Conservation (phyloP, 208 protist genomes). For the Trypanosoma cruzi region DNA sequence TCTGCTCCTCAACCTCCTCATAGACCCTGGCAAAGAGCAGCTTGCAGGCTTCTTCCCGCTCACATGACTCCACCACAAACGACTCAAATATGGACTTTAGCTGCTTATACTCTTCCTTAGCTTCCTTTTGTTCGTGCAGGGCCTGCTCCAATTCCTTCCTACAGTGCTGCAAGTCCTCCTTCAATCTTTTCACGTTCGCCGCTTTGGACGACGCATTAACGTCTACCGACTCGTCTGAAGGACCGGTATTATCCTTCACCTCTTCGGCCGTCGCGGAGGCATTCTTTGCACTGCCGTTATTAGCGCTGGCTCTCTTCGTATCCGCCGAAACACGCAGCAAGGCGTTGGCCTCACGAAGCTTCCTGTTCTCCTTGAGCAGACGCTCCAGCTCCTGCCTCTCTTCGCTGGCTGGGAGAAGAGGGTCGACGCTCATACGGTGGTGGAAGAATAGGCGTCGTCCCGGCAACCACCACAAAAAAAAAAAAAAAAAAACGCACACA, state of each 20-base stretch:
- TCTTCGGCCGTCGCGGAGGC: not conserved
- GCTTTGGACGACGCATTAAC: not conserved
- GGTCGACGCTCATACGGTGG: slow-evolving; percentile 26
- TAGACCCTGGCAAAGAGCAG: slow-evolving; percentile 46
- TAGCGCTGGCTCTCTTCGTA: not conserved
- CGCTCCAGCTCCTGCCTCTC: slow-evolving; percentile 41
- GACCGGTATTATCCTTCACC: slow-evolving; percentile 1
- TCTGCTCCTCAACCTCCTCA: slow-evolving; percentile 52
- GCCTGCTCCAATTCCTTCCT: slow-evolving; percentile 30
- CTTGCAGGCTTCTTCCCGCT: slow-evolving; percentile 75
- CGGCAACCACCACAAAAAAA: not conserved
- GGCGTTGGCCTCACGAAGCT: slow-evolving; percentile 55
- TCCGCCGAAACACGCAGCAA: slow-evolving; percentile 41
- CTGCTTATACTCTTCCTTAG: slow-evolving; percentile 26
- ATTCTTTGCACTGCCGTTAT: slow-evolving; percentile 3
- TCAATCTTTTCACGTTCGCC: slow-evolving; percentile 15
- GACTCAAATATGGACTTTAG: slow-evolving; percentile 63
- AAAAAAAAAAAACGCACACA: slow-evolving; percentile 1
- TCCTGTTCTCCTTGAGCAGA: slow-evolving; percentile 58
- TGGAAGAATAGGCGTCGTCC: too few species aligned
- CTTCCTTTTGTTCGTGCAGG: slow-evolving; percentile 15
- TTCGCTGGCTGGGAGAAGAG: not conserved
- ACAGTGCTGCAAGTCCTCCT: slow-evolving; percentile 13
- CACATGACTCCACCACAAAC: slow-evolving; percentile 60
- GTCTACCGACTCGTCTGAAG: not conserved